phyloP scores from a whole-genome alignment of 164 flowering plant species.

The Piper longum region DNA sequence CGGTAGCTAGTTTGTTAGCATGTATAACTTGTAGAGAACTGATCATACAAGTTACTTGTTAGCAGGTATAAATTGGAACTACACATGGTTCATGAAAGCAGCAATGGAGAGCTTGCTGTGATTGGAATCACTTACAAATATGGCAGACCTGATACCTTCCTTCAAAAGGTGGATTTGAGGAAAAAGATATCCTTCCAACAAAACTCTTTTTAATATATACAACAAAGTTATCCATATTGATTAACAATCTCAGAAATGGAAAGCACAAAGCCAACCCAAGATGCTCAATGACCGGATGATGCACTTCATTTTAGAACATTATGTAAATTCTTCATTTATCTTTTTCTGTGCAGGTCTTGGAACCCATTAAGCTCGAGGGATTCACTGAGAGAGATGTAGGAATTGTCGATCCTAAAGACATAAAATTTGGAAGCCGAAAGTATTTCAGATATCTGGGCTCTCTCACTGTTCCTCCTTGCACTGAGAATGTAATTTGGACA shows the following conservation, averaged over 20 bases:
- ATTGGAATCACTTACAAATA: slow-evolving; percentile 35
- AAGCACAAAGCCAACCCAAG: too few relatives aligned
- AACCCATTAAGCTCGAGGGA: slow-evolving; percentile 5
- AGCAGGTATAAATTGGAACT: slow-evolving; percentile 21
- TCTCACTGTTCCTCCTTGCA: slow-evolving; percentile 66
- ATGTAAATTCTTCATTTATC: too few relatives aligned
- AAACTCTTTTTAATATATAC: too few relatives aligned
- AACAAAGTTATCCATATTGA: too few relatives aligned
- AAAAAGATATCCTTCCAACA: too few relatives aligned
- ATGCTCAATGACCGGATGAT: too few relatives aligned
- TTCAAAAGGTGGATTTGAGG: slow-evolving; percentile 19
- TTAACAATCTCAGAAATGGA: too few relatives aligned
- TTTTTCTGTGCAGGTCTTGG: background rate
- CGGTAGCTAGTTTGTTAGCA: background rate
- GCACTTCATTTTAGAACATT: too few relatives aligned
- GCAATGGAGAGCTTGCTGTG: slow-evolving; percentile 22
- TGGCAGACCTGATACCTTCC: slow-evolving; percentile 38
- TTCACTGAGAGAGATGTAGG: slow-evolving; percentile 20
- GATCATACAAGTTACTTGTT: background rate
- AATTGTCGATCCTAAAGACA: slow-evolving; percentile 35
- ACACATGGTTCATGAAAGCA: slow-evolving; percentile 43
- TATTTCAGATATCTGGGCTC: slow-evolving; percentile 68
- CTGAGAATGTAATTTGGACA: slow-evolving; percentile 64
- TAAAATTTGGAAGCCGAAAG: slow-evolving; percentile 37
- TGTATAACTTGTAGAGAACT: background rate